Conservation (phyloP, 306 rosid species). For the Prunus persica region DNA sequence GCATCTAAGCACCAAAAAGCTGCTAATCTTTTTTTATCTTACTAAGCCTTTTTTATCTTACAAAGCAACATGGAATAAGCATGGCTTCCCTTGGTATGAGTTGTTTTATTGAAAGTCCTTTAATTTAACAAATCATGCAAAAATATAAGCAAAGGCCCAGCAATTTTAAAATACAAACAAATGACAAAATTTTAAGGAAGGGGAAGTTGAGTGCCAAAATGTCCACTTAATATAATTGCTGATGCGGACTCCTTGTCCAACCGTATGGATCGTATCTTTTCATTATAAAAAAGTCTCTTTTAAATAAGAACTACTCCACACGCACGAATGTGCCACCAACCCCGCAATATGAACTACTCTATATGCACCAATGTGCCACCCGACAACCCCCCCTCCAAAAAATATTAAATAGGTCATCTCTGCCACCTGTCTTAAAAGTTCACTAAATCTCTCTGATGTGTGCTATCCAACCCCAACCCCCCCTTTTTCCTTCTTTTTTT, state of each 20-base stretch:
- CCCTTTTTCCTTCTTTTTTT: too few species aligned
- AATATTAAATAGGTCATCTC: neutral
- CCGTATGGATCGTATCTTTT: neutral
- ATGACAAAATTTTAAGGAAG: neutral
- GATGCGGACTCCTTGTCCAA: neutral
- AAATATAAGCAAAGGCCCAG: neutral
- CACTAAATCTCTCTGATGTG: too few species aligned
- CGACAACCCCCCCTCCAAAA: too few species aligned
- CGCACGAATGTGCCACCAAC: too few species aligned
- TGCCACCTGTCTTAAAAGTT: neutral
- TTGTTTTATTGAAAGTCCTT: neutral
- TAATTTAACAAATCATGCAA: neutral
- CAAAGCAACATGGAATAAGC: neutral
- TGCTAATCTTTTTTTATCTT: neutral
- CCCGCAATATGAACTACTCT: too few species aligned
- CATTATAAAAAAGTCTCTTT: neutral
- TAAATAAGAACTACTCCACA: too few species aligned
- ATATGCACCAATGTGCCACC: too few species aligned
- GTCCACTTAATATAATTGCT: neutral
- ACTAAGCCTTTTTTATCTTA: too few species aligned
- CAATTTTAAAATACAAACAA: neutral
- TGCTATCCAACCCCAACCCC: too few species aligned
- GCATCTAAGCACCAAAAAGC: neutral
- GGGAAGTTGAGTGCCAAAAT: neutral
- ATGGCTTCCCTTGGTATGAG: neutral